phyloP scores from a whole-genome alignment of 2,329 filamentous ascomycete genomes.

The Claviceps pazoutovae region DNA sequence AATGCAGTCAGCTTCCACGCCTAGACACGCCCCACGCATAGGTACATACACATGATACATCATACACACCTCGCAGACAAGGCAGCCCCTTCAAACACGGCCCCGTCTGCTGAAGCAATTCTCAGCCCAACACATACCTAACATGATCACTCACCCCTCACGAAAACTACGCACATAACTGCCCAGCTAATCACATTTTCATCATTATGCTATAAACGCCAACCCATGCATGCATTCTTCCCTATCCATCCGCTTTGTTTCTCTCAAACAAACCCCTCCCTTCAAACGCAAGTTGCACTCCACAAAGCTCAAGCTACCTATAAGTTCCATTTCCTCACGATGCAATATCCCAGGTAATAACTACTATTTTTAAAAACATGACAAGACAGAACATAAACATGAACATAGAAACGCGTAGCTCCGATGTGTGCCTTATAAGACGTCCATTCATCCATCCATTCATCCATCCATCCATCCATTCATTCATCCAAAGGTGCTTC shows the following conservation, averaged over 20 bases:
- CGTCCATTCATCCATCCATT: background rate
- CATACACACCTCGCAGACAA: background rate
- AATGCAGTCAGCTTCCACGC: too few species aligned
- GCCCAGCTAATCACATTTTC: background rate
- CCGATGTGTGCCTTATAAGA: background rate
- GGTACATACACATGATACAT: too few species aligned
- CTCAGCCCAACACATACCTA: too few species aligned
- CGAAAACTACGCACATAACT: background rate
- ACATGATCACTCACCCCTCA: too few species aligned
- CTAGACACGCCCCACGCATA: too few species aligned
- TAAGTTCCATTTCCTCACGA: too few species aligned
- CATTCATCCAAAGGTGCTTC: background rate
- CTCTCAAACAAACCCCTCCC: background rate
- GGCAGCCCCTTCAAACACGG: background rate
- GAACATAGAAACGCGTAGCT: background rate
- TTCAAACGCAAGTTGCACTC: background rate
- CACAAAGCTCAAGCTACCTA: background rate
- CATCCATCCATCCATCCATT: background rate
- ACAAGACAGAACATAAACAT: background rate
- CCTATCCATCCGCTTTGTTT: background rate
- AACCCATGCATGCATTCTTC: background rate
- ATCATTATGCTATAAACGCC: constrained; percentile 5
- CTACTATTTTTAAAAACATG: background rate
- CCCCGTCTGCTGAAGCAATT: too few species aligned
- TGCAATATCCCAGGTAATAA: too few species aligned